phyloP scores from a whole-genome alignment of 2,329 filamentous ascomycete species.

The Fusarium torreyae region DNA sequence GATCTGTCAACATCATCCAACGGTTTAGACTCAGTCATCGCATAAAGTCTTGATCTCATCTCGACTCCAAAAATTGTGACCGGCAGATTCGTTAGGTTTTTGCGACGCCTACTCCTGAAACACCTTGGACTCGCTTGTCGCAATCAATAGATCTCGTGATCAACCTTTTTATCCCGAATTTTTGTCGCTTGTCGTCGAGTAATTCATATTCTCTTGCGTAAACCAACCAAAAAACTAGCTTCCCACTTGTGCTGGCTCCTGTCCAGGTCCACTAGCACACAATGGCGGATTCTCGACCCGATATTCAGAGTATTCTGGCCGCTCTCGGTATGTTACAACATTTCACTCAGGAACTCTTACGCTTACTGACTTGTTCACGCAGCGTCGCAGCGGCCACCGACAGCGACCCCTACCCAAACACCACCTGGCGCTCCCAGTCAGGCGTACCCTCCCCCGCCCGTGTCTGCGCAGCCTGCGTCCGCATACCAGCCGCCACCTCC shows the following conservation, averaged over 20 bases:
- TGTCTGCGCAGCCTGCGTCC: conserved; percentile 53
- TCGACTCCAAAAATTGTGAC: conserved; percentile 45
- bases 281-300: conserved; percentile 49
- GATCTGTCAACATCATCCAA: conserved; percentile 40
- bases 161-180: background rate
- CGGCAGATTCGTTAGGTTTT: conserved; percentile 22
- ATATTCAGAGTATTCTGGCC: conserved; percentile 62
- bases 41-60: conserved; percentile 36
- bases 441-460: conserved; percentile 59
- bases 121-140: conserved; percentile 14
- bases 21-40: conserved; percentile 32
- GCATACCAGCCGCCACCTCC: conserved; percentile 59
- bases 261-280: conserved; percentile 29
- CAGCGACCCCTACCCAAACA: conserved; percentile 60
- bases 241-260: conserved; percentile 23
- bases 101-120: conserved; percentile 21
- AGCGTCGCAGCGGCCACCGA: conserved; percentile 63
- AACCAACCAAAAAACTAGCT: conserved; percentile 28
- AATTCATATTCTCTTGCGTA: conserved; percentile 9
- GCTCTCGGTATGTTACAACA: conserved; percentile 60
- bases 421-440: conserved; percentile 57
- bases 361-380: conserved; percentile 43
- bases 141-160: conserved; percentile 6
- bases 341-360: conserved; percentile 18
- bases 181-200: conserved; percentile 5